These are phyloP conservation scores for Aspergillus uvarum DNA, from an alignment of 2,329 filamentous ascomycete genomes.

Conservation along the genomic window DNA sequence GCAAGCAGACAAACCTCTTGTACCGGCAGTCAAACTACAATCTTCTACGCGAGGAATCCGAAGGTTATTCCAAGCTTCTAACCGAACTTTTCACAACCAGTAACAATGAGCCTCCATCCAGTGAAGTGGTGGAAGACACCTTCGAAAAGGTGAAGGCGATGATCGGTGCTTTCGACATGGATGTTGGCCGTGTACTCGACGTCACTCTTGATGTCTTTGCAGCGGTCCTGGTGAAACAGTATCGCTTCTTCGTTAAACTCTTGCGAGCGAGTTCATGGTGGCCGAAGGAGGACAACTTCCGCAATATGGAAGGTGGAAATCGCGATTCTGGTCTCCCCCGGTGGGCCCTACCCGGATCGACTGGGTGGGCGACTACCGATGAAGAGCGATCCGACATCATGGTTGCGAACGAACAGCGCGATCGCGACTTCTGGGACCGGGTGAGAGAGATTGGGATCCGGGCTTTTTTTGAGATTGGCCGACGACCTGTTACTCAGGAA, in stretches of 20 bases:
- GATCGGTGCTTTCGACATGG: constrained; percentile 94
- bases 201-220: constrained; percentile 95
- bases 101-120: constrained; percentile 69
- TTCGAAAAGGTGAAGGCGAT: constrained; percentile 92
- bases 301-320: constrained; percentile 27
- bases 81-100: constrained; percentile 93
- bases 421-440: constrained; percentile 75
- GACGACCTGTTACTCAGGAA: constrained; percentile 62
- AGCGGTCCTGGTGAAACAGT: constrained; percentile 87
- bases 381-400: constrained; percentile 65
- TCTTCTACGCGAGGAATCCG: constrained; percentile 87
- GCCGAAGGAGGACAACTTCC: constrained; percentile 66
- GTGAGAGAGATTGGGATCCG: constrained; percentile 74
- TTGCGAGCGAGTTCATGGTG: constrained; percentile 94
- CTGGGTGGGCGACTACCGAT: constrained; percentile 63
- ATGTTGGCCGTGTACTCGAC: constrained; percentile 91
- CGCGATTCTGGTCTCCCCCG: constrained; percentile 67
- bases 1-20: constrained; percentile 86
- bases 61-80: constrained; percentile 94
- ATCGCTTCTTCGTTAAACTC: constrained; percentile 91
- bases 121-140: constrained; percentile 75
- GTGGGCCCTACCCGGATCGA: constrained; percentile 77
- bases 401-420: constrained; percentile 62
- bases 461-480: constrained; percentile 87
- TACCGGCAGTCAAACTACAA: constrained; percentile 98